These are phyloP conservation scores for Lachnellula hyalina DNA, from an alignment of 2,329 filamentous ascomycete genomes.

Conservation along the genomic window DNA sequence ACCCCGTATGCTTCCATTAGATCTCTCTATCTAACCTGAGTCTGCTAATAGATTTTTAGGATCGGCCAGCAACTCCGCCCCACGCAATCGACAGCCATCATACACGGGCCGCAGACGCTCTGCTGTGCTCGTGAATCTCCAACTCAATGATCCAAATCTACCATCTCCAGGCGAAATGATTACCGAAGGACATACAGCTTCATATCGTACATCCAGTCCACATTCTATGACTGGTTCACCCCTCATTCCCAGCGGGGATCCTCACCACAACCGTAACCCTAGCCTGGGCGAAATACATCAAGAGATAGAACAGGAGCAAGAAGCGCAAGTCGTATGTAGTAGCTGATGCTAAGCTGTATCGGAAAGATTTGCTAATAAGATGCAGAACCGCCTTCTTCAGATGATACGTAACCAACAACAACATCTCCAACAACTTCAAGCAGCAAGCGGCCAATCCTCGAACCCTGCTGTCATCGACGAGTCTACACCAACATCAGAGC, in stretches of 20 bases:
- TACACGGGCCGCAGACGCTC: slow-evolving; percentile 57
- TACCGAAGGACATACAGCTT: slow-evolving; percentile 38
- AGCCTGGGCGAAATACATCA: slow-evolving; percentile 75
- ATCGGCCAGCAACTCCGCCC: slow-evolving; percentile 47
- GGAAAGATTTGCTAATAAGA: slow-evolving; percentile 2
- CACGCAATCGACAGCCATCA: slow-evolving; percentile 41
- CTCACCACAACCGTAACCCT: slow-evolving; percentile 60
- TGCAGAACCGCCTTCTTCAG: slow-evolving; percentile 65
- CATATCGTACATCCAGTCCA: slow-evolving; percentile 37
- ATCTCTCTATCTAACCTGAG: not conserved
- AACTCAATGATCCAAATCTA: slow-evolving; percentile 63
- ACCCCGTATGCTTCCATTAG: slow-evolving; percentile 37
- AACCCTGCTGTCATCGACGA: slow-evolving; percentile 37
- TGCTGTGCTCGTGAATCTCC: slow-evolving; percentile 66
- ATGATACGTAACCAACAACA: slow-evolving; percentile 74
- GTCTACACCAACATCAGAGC: slow-evolving; percentile 40
- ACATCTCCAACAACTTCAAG: slow-evolving; percentile 58
- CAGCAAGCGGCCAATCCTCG: slow-evolving; percentile 34
- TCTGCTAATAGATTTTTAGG: slow-evolving; percentile 16
- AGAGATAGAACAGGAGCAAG: slow-evolving; percentile 73
- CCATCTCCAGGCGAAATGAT: slow-evolving; percentile 66
- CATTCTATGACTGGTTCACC: slow-evolving; percentile 45
- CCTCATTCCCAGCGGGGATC: slow-evolving; percentile 39
- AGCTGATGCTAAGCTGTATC: not conserved
- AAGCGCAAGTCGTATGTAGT: slow-evolving; percentile 63